Evolutionary conservation across 768 basidiomycete genomes (phyloP).

Genomic region (Trametes cinnabarina): DNA sequence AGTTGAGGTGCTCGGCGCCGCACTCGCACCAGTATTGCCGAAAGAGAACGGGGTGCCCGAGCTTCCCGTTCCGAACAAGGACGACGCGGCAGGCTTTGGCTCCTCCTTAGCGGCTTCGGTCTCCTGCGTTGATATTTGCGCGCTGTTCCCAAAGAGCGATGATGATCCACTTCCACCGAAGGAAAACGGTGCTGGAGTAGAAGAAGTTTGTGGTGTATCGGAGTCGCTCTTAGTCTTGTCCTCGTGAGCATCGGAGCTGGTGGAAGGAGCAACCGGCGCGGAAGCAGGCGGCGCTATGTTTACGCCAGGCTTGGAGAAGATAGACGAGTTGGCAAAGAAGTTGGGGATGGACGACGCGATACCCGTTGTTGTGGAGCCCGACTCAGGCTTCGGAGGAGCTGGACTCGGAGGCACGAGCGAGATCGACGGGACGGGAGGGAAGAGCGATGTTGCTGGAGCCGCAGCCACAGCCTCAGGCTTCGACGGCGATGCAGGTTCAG

Average conservation of each 20-base stretch:
- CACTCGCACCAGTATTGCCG: background rate
- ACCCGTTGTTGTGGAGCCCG: constrained; percentile 5
- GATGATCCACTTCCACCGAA: background rate
- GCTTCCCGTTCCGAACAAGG: background rate
- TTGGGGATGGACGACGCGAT: constrained; percentile 46
- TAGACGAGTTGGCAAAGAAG: constrained; percentile 59
- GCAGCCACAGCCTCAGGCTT: constrained; percentile 1
- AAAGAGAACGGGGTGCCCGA: background rate
- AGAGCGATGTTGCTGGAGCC: constrained; percentile 6
- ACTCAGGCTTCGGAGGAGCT: constrained; percentile 13
- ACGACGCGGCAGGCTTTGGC: constrained; percentile 1
- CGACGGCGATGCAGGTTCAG: constrained; percentile 5
- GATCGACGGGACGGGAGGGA: constrained; percentile 26
- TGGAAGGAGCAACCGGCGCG: constrained; percentile 18
- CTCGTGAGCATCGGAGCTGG: constrained; percentile 10
- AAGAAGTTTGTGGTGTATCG: background rate
- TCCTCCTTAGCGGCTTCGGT: constrained; percentile 3
- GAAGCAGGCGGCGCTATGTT: constrained; percentile 12
- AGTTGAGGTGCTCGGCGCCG: background rate
- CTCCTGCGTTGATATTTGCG: background rate
- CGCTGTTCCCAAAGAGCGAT: background rate
- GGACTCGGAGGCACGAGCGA: constrained; percentile 32
- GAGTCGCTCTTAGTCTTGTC: background rate
- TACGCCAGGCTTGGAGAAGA: constrained; percentile 38
- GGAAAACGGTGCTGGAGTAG: background rate